These are phyloP conservation scores for Lagenaria siceraria DNA, from an alignment of 306 rosid species.

Conservation along the genomic window DNA sequence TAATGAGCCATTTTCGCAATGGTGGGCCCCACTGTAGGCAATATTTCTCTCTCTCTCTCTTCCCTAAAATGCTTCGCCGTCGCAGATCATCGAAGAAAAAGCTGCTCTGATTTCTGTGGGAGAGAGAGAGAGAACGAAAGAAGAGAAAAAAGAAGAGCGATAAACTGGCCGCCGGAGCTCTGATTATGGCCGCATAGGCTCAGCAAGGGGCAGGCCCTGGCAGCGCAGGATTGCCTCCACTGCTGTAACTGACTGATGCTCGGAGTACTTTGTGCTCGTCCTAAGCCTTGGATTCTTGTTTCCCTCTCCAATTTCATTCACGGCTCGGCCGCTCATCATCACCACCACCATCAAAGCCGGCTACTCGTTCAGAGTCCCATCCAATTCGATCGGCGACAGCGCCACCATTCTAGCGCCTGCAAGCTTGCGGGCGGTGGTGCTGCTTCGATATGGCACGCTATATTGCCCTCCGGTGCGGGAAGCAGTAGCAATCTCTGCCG, in stretches of 20 bases:
- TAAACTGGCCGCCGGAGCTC: background rate
- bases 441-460: constrained; percentile 80
- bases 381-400: constrained; percentile 19
- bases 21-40: background rate
- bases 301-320: constrained; percentile 34
- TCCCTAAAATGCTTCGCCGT: constrained; percentile 21
- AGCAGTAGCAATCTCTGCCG: constrained; percentile 21
- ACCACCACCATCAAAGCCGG: constrained; percentile 4
- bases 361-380: constrained; percentile 13
- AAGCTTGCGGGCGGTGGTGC: constrained; percentile 33
- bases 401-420: constrained; percentile 54
- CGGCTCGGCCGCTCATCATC: constrained; percentile 33
- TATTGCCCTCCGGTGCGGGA: constrained; percentile 30
- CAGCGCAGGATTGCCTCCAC: constrained; percentile 20
- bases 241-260: constrained; percentile 32
- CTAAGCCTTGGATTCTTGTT: constrained; percentile 41
- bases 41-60: background rate
- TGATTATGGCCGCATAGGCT: constrained; percentile 29
- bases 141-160: background rate
- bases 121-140: background rate
- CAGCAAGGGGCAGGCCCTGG: constrained; percentile 3
- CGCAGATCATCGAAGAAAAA: constrained; percentile 2
- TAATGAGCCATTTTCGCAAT: background rate
- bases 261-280: constrained; percentile 42
- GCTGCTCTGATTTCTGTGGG: background rate